A percentile compares a stretch with the other conserved stretches of the same genome.
These are phyloP conservation scores for Penicillium ochrochloron DNA, from an alignment of 495 filamentous ascomycete genomes.

Conservation along the genomic window DNA sequence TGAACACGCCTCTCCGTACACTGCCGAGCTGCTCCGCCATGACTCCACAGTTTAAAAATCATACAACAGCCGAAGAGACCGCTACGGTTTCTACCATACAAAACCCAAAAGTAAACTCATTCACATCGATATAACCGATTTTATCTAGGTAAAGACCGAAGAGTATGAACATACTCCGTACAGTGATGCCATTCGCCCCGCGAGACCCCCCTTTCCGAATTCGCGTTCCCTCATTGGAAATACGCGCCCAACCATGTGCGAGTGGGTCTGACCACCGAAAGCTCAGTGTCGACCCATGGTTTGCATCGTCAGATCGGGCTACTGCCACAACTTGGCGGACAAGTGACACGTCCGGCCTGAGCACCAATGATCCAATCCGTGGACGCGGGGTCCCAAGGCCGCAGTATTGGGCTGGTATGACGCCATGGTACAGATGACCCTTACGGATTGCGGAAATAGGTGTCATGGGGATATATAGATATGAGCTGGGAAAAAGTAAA, in stretches of 20 bases:
- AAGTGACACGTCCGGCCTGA: constrained; percentile 24
- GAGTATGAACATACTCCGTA: not conserved
- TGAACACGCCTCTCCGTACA: not conserved
- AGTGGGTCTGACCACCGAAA: constrained; percentile 12
- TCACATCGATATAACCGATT: not conserved
- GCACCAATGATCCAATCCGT: constrained; percentile 16
- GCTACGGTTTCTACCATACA: not conserved
- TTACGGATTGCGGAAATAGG: not conserved
- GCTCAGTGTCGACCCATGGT: constrained; percentile 19
- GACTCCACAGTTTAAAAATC: constrained; percentile 3
- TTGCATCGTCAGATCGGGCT: constrained; percentile 21
- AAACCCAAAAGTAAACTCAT: not conserved
- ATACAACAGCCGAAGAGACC: not conserved
- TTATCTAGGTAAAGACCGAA: not conserved
- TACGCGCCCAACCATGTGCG: constrained; percentile 3
- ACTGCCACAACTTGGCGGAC: constrained; percentile 14
- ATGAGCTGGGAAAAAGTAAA: not conserved
- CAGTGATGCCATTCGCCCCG: not conserved
- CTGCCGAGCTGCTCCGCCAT: constrained; percentile 3
- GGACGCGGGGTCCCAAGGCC: constrained; percentile 26
- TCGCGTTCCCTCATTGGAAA: not conserved
- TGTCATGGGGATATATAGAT: constrained; percentile 13
- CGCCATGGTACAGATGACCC: constrained; percentile 23
- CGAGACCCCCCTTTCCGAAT: not conserved
- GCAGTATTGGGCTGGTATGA: constrained; percentile 28